phyloP scores from a whole-genome alignment of 495 filamentous ascomycete species.

The Neurospora hispaniola region DNA sequence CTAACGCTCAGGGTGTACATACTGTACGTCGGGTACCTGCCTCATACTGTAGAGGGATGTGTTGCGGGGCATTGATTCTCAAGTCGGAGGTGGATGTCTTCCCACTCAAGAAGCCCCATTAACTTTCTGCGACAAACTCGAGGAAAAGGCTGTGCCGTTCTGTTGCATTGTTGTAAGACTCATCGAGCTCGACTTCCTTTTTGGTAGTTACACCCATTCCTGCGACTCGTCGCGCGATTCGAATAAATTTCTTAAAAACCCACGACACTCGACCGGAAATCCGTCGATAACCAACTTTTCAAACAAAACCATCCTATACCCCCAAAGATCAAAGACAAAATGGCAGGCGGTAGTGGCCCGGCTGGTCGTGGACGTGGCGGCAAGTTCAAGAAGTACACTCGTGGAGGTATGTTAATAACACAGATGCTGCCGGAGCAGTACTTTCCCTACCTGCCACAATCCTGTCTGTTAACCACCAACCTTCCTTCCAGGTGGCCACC shows the following conservation, averaged over 20 bases:
- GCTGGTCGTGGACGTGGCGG: constrained; percentile 65
- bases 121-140: not conserved
- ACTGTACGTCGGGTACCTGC: not conserved
- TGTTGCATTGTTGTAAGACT: not conserved
- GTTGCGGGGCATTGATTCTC: not conserved
- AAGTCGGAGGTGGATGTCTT: not conserved
- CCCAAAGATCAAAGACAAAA: constrained; percentile 21
- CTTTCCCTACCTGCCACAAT: not conserved
- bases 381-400: constrained; percentile 87
- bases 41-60: not conserved
- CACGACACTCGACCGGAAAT: not conserved
- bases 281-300: constrained; percentile 4
- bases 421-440: not conserved
- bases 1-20: too few species aligned
- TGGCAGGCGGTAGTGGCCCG: constrained; percentile 48
- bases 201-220: constrained; percentile 1
- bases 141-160: not conserved
- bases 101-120: not conserved
- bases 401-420: constrained; percentile 58
- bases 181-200: not conserved
- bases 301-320: constrained; percentile 4
- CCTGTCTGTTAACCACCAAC: not conserved
- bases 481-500: constrained; percentile 65
- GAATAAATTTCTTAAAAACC: not conserved
- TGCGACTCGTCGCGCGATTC: constrained; percentile 5